Base-by-base conservation (phyloP, 2,329 filamentous ascomycete species). In the Bimuria novae-zelandiae region DNA sequence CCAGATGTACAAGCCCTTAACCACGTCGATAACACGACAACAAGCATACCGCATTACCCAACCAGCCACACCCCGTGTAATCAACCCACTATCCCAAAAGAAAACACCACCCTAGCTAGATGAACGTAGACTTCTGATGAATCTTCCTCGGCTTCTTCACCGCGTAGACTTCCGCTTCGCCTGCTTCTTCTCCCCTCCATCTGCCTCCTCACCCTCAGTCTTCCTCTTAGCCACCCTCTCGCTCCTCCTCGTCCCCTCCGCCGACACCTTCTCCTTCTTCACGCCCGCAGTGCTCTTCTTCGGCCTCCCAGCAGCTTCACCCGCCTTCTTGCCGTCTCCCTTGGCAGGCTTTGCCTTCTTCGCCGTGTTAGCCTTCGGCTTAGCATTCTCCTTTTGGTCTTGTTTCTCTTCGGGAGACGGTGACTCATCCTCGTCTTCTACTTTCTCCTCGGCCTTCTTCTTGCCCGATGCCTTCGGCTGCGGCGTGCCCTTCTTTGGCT, bases 401-500 rank as follows among this genome's bases (percentile, higher is more conserved):
- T 55, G 39, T 37, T 62, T n/a, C 22, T 61, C 56, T 53, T 55
- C 56, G 19, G 56, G 57, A 12, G 57, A 47, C 1, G 48, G 37
- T 7, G 43, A 21, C 5, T 72, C 68, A 40, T 69, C 65, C 44
- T 72, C 55, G 12, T 52, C 50, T n/a, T 55, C 53, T 25, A 58
- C 40, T 40, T 67, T 52, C 40, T 53, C 57, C 40, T 60, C 60
- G 3, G 50, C 53, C 29, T 61, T 42, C 41, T 61, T 63, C 54
- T 60, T 66, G 7, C 47, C 52, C 3, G 62, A 65, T 10, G 73
- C 68, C 53, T 75, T 75, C 5, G 62, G 52, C 56, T 74, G 53
- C 1, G 76, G 76, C 4, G 66, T 58, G 3, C 76, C 76, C 55
- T 77, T 77, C 57, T 73, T 68, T 0, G 76, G 76, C 57, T 77